These are phyloP conservation scores for Phytophthora fragariae DNA, from an alignment of 352 stramenopile genomes.

Conservation along the genomic window DNA sequence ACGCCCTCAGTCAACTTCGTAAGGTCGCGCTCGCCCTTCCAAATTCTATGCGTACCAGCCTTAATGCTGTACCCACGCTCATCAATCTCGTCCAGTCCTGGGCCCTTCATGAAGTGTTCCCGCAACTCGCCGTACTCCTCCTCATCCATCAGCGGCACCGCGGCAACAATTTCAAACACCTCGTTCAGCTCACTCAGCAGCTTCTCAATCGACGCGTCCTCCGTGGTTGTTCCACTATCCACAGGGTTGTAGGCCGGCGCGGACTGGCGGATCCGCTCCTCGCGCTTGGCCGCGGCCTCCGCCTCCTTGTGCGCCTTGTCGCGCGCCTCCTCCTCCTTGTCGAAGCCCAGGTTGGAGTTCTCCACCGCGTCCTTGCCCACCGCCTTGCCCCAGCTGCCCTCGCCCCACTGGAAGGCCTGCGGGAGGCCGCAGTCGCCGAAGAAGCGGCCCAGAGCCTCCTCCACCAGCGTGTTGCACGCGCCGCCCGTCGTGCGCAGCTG, in stretches of 20 bases:
- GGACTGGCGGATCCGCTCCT: constrained; percentile 45
- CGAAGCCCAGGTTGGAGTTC: constrained; percentile 73
- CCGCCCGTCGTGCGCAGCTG: constrained; percentile 73
- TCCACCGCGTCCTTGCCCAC: constrained; percentile 65
- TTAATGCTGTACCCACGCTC: constrained; percentile 63
- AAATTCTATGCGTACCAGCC: constrained; percentile 60
- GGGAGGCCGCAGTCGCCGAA: constrained; percentile 74
- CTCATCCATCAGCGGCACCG: constrained; percentile 73
- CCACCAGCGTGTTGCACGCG: constrained; percentile 82
- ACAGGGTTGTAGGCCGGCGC: constrained; percentile 65
- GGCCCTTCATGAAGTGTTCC: constrained; percentile 67
- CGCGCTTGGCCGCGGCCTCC: constrained; percentile 44
- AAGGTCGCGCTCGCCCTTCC: constrained; percentile 74
- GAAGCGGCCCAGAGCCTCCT: constrained; percentile 75
- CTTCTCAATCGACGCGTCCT: constrained; percentile 60
- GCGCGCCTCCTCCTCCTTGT: constrained; percentile 59
- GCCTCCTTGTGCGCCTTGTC: constrained; percentile 50
- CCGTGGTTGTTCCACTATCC: constrained; percentile 40
- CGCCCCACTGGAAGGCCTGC: constrained; percentile 71
- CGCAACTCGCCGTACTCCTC: constrained; percentile 56
- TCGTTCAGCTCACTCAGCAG: constrained; percentile 69
- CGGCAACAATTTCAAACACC: constrained; percentile 73
- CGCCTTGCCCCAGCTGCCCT: constrained; percentile 77
- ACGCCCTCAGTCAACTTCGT: constrained; percentile 52
- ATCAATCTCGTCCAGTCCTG: constrained; percentile 73